phyloP scores from a whole-genome alignment of 2,329 filamentous ascomycete genomes.

The Colletotrichum costaricense region DNA sequence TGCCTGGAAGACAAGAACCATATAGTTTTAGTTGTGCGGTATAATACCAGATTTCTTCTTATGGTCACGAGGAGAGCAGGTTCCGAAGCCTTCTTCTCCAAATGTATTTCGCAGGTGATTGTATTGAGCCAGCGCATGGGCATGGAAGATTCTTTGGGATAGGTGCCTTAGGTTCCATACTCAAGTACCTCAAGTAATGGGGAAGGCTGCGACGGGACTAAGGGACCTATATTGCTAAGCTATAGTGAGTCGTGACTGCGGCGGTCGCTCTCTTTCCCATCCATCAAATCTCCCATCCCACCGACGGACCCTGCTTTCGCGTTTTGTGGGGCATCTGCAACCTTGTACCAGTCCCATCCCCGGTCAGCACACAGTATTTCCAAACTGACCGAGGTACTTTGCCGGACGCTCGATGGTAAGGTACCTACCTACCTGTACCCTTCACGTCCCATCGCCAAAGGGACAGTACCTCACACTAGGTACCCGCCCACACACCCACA shows the following conservation, averaged over 20 bases:
- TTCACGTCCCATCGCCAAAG: not conserved
- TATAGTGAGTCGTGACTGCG: not conserved
- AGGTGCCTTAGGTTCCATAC: too few species aligned
- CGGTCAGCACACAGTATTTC: conserved; percentile 3
- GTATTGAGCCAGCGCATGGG: too few species aligned
- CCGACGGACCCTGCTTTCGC: conserved; percentile 19
- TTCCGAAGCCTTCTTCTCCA: too few species aligned
- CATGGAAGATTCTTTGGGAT: too few species aligned
- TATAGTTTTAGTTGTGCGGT: too few species aligned
- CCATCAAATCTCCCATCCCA: conserved; percentile 9
- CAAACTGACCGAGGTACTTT: not conserved
- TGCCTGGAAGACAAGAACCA: not conserved
- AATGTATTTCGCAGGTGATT: too few species aligned
- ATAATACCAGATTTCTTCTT: too few species aligned
- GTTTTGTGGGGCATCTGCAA: not conserved
- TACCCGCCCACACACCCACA: conserved; percentile 27
- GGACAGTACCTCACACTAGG: conserved; percentile 30
- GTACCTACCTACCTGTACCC: not conserved
- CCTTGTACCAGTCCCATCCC: conserved; percentile 2
- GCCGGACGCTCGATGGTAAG: not conserved
- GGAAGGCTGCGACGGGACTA: too few species aligned
- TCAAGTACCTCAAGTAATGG: too few species aligned
- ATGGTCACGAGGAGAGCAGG: too few species aligned
- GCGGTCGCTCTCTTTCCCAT: conserved; percentile 13
- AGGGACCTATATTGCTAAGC: too few species aligned